Base-by-base conservation (phyloP, 345 rosid genomes). In the Anastatica hierochuntica region DNA sequence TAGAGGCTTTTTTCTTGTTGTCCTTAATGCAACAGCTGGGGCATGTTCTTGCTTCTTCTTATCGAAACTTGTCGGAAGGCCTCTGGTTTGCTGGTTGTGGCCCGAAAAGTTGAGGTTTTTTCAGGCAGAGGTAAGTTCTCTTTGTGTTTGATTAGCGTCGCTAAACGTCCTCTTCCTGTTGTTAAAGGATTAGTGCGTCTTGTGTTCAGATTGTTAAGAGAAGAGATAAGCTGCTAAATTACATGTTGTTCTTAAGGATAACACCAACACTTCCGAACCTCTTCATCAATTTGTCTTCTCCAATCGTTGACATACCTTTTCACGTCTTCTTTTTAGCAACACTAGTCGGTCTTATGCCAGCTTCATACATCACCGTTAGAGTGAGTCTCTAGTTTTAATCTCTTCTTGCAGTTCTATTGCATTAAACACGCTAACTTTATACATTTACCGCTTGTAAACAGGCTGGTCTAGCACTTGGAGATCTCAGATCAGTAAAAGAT, bases 241-340 rank as follows among this genome's bases (percentile, higher is more conserved):
- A 92, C 68, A 88, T 88, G 98, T 74, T 92, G 45, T 92, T 90
- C 79, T 70, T 92, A 74, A 81, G 98, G 63, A 74, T 88, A 64
- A 92, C 98, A 49, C 98, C 98, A 5, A 71, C 98, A 2, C 66
- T 92, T 57, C 98, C 96, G 60, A 92, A 92, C 66, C 95, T 92
- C 31, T 92, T 92, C 53, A 92, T 92, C 74, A 92, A 88, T 78
- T 75, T 92, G 81, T 94, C 98, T 5, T 92, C 98, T 51, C 96
- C 98, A 7, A 92, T 92, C 17, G 94, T 92, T 29, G 96, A 84
- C 74, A 76, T 92, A 68, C 98, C 98, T 3, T 88, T 92, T 66
- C 94, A 85, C 56, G 59, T 88, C 54, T 92, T 92, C 95, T 88
- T 92, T 62, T 66, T 60, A 43, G 96, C 98, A 10, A 92, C 96